A percentile compares a stretch with the other conserved stretches of the same genome.
Evolutionary conservation across 257 asterid genomes (phyloP).

Genomic region (Solanum dulcamara): DNA sequence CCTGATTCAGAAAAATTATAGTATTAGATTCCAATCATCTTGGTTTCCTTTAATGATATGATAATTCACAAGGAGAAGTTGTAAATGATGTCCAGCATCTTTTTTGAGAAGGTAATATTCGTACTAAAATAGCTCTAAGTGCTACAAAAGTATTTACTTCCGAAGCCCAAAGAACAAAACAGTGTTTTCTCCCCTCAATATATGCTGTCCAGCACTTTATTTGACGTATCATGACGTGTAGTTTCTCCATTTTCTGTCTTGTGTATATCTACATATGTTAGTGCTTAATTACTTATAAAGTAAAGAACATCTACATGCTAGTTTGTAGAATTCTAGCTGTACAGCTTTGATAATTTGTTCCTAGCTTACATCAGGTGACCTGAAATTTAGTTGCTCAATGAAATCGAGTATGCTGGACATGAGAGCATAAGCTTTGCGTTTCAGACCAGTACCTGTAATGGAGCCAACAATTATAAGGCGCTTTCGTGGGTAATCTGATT

Average conservation of each 20-base stretch:
- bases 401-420: neutral
- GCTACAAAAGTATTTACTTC: neutral
- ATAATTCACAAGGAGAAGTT: neutral
- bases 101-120: neutral
- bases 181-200: neutral
- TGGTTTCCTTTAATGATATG: neutral
- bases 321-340: neutral
- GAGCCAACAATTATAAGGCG: constrained; percentile 93
- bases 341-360: neutral
- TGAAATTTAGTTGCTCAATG: neutral
- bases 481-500: constrained; percentile 68
- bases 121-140: neutral
- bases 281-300: neutral
- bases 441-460: constrained; percentile 50
- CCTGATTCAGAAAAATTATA: constrained; percentile 26
- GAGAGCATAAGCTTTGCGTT: neutral
- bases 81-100: neutral
- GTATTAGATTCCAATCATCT: neutral
- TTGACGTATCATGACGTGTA: neutral
- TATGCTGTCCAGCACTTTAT: neutral
- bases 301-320: neutral
- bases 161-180: neutral
- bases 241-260: neutral
- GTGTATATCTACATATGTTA: neutral
- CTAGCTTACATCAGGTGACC: neutral